These are phyloP conservation scores for Tritrichomonas foetus DNA, from an alignment of 208 protist species.

Conservation along the genomic window DNA sequence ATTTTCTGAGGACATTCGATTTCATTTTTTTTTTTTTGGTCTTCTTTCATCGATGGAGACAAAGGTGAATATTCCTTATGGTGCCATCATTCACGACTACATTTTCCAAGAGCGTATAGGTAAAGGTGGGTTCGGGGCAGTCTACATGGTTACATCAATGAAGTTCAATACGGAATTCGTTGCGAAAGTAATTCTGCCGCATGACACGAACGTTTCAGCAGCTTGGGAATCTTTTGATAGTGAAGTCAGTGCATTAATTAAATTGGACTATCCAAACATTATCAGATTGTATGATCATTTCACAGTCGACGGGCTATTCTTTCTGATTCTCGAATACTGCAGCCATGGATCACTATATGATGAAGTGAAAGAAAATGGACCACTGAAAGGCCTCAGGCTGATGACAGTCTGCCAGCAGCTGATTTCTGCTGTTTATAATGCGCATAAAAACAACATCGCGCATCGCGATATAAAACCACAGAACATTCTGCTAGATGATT, in stretches of 20 bases:
- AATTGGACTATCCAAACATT: not conserved
- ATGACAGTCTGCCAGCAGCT: not conserved
- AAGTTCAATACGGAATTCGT: not conserved
- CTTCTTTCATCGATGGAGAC: too few species aligned
- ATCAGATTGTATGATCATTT: slow-evolving; percentile 28
- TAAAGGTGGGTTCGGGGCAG: not conserved
- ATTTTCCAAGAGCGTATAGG: not conserved
- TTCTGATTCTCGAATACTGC: not conserved
- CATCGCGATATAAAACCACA: not conserved
- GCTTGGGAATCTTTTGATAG: not conserved
- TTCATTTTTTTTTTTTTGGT: too few species aligned
- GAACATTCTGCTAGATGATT: not conserved
- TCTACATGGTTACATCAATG: not conserved
- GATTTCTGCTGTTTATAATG: not conserved
- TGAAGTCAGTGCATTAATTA: not conserved
- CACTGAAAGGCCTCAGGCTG: not conserved
- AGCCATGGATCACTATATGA: not conserved
- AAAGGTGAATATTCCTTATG: too few species aligned
- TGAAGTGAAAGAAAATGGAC: not conserved
- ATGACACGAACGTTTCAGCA: not conserved
- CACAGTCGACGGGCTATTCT: not conserved
- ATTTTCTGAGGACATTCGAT: too few species aligned
- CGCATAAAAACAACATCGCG: not conserved
- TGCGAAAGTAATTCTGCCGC: not conserved
- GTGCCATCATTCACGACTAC: not conserved